phyloP scores from a whole-genome alignment of 1,284 basidiomycete species.

The Caloboletus inedulis region DNA sequence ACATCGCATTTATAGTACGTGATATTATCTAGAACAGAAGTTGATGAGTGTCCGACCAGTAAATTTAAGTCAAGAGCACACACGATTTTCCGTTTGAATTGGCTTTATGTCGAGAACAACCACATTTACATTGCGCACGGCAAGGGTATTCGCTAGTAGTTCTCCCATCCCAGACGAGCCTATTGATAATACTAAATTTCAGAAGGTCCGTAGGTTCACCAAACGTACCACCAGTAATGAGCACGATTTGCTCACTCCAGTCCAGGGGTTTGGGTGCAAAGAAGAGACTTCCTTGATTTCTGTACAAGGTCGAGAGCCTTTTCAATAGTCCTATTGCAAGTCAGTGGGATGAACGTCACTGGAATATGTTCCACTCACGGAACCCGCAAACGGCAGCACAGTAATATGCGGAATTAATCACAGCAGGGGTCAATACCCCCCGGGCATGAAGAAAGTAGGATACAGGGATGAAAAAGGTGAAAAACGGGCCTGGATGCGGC shows the following conservation, averaged over 20 bases:
- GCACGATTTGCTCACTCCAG: constrained; percentile 83
- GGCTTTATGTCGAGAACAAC: constrained; percentile 82
- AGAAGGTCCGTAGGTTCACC: not conserved
- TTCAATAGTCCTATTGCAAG: constrained; percentile 54
- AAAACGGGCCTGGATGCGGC: constrained; percentile 69
- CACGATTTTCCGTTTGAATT: constrained; percentile 76
- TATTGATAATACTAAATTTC: constrained; percentile 29
- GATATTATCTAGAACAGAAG: constrained; percentile 58
- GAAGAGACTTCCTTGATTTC: constrained; percentile 66
- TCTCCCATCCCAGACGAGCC: constrained; percentile 89
- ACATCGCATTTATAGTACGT: constrained; percentile 86
- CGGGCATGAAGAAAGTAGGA: constrained; percentile 72
- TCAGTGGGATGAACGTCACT: constrained; percentile 4
- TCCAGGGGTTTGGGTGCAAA: constrained; percentile 59
- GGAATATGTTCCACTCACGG: constrained; percentile 47
- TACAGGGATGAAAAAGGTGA: constrained; percentile 71
- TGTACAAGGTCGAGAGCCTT: constrained; percentile 68
- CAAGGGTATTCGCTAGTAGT: constrained; percentile 79
- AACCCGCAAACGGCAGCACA: constrained; percentile 54
- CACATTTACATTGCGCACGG: constrained; percentile 76
- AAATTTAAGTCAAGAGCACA: constrained; percentile 33
- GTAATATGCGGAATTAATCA: constrained; percentile 53
- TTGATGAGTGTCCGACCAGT: not conserved
- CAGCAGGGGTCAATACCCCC: constrained; percentile 46
- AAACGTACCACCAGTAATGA: constrained; percentile 81